Conservation (phyloP, 2,329 filamentous ascomycete genomes). For the Aspergillus hortae region DNA sequence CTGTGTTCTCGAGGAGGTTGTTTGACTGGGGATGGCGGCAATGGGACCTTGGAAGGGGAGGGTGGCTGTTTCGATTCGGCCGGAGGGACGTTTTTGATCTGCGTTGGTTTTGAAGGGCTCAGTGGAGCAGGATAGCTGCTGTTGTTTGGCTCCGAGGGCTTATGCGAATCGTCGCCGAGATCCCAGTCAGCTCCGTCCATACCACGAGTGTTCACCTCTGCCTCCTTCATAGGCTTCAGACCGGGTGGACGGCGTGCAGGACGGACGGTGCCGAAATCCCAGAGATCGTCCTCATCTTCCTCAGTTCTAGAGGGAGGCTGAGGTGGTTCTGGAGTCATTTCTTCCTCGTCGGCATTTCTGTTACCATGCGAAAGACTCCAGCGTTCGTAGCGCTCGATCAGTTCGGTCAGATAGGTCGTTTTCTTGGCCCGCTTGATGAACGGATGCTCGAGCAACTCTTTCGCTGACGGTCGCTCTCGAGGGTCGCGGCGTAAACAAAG, state of each 20-base stretch:
- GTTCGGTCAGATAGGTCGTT: slow-evolving; percentile 91
- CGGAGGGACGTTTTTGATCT: slow-evolving; percentile 46
- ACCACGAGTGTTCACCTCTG: slow-evolving; percentile 71
- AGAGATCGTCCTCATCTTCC: slow-evolving; percentile 69
- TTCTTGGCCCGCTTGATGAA: slow-evolving; percentile 91
- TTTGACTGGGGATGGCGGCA: slow-evolving; percentile 59
- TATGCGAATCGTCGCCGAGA: slow-evolving; percentile 22
- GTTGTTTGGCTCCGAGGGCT: slow-evolving; percentile 39
- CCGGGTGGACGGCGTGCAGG: slow-evolving; percentile 67
- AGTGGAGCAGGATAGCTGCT: slow-evolving; percentile 41
- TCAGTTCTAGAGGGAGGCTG: slow-evolving; percentile 44
- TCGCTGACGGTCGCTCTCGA: slow-evolving; percentile 79
- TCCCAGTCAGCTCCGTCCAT: slow-evolving; percentile 37
- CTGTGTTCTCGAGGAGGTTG: slow-evolving; percentile 48
- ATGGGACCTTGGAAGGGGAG: slow-evolving; percentile 57
- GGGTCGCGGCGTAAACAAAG: slow-evolving; percentile 85
- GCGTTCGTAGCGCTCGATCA: slow-evolving; percentile 85
- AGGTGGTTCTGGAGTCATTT: slow-evolving; percentile 46
- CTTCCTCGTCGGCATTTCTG: slow-evolving; percentile 58
- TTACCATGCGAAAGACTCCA: slow-evolving; percentile 81
- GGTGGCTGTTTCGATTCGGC: slow-evolving; percentile 32
- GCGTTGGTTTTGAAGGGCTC: slow-evolving; percentile 44
- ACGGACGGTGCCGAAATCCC: slow-evolving; percentile 96
- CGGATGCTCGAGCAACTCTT: slow-evolving; percentile 80
- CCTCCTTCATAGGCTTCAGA: slow-evolving; percentile 72